Base-by-base conservation (phyloP, 208 protist species). In the Wallacemonas sp. region DNA sequence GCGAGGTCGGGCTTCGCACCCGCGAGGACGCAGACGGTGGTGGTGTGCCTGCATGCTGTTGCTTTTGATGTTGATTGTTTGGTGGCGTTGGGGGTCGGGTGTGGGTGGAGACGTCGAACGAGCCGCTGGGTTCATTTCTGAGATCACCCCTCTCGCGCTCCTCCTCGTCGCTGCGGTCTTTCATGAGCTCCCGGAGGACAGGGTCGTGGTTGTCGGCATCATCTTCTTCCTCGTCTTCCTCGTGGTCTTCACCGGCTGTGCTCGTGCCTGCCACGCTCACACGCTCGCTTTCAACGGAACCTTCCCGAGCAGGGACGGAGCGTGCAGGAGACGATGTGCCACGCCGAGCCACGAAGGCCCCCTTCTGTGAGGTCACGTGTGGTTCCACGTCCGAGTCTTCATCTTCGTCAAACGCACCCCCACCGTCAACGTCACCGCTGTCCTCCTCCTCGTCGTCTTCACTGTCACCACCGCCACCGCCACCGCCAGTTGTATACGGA, bases 181-280 rank as follows among this genome's bases (percentile, higher is more conserved):
- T 33, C 34, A 59, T 42, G 8, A 67, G 19, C 49, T 67, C 62
- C 14, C 42, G 45, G 47, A 67, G 41, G 1, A 67, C 30, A 1
- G 47, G 33, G 49, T 67, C 62, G 39, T 63, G 58, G 39, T 22
- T 47, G 39, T 63, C 58, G 3, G 17, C 54, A 27, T 61, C 54
- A 6, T 61, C 54, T 8, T 38, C 14, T n/a, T 62, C 55, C 14
- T 53, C 59, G 6, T 51, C 41, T n/a, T n/a, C n/a, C n/a, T n/a
- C n/a, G n/a, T 42, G 38, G 39, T 47, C 56, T 17, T 64, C 59
- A 28, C 42, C 28, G 8, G 41, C 42, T 5, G 38, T 46, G 38
- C 41, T 62, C 36, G 56, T 62, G 56, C 56, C 39, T 19, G 56
- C 33, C 1, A 62, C 33, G 24, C 51, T 58, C 15, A 39, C 51